Evolutionary conservation across 805 yeast genomes (phyloP), one percentile per base, ranked within the genome.

Genomic region (Millerozyma acaciae): DNA sequence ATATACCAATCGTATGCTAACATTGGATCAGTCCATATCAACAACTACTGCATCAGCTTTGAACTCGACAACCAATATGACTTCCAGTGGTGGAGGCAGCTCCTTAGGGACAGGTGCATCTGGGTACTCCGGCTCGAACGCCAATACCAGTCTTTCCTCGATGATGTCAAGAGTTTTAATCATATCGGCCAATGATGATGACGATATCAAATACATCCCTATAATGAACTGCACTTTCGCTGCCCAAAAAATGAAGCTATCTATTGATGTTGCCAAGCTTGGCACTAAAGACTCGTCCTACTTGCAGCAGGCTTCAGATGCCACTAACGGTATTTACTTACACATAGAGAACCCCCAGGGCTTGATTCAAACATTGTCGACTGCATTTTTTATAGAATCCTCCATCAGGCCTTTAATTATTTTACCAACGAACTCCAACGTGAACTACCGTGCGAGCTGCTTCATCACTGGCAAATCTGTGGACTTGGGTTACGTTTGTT

Each of bases 191-290:
- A 77, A 81, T 43, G 86, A 78, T 41, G 88, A 86, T 47, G 79
- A 77, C 35, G 77, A 87, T 4, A 66, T 86, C 33, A 86, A 85
- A 37, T 94, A 93, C 55, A 85, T 90, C 27, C 84, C 97, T 4
- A 80, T 87, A 27, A 93, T 93, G 97, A 93, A 93, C 57, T 74
- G 93, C 39, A 90, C 93, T 19, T 93, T 93, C 61, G 90, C 97
- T 0, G 96, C 97, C 1, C 96, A 93, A 46, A 90, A 89, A 57
- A 75, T 84, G 83, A 81, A 79, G 47, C 76, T 89, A 12, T 84
- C 96, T 2, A 78, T 93, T 15, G 97, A 93, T 56, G 89, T 89
- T 8, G 90, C 95, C 39, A 88, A 89, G 50, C 63, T 93, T 18
- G 82, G 82, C 1, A 44, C 50, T 6, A 39, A 42, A 18, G 76